Evolutionary conservation across 371 early-diverging fungal species (phyloP), one percentile per base, ranked within the genome.

Genomic region (Mortierella polycephala): DNA sequence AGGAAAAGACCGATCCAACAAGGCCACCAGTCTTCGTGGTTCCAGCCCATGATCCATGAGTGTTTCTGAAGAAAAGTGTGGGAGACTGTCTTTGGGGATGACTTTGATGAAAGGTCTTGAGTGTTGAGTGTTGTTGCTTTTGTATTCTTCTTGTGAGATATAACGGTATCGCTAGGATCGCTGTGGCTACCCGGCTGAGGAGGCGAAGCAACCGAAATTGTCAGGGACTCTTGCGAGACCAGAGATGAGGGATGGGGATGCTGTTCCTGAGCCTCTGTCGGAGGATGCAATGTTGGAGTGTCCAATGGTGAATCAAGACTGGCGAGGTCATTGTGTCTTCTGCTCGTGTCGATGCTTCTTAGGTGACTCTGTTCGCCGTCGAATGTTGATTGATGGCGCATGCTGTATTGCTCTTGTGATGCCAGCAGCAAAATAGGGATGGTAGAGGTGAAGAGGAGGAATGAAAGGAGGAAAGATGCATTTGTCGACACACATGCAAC

Each of bases 21-120:
- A 8, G 89, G 82, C 89, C 88, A 88, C 89, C 89, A 89, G 60
- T 89, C 89, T 57, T 87, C 87, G 18, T 84, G 82, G 68, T 89
- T 89, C 89, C 89, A 89, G 83, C 89, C 88, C 60, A 88, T 68
- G 13, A 87, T 60, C 86, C 86, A 89, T 10, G 77, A 53, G 49
- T 82, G 70, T 13, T 18, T 51, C 51, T 16, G 20, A 21, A 51
- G 51, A 51, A 51, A 51, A n/a, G 51, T 18, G 7, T 16, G 20
- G 0, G 20, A 9, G 18, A 18, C n/a, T 18, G 14, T n/a, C 18
- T 51, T 51, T 13, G 14, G 51, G 5, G 9, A 5, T 0, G 51
- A 18, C 20, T 18, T 20, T 18, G 51, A 10, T 0, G 16, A 21
- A 9, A 18, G 51, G n/a, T 10, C 20, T 8, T 20, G 10, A 5